These are phyloP conservation scores for Melampsora occidentalis DNA, from an alignment of 1,284 basidiomycete genomes.

Conservation along the genomic window DNA sequence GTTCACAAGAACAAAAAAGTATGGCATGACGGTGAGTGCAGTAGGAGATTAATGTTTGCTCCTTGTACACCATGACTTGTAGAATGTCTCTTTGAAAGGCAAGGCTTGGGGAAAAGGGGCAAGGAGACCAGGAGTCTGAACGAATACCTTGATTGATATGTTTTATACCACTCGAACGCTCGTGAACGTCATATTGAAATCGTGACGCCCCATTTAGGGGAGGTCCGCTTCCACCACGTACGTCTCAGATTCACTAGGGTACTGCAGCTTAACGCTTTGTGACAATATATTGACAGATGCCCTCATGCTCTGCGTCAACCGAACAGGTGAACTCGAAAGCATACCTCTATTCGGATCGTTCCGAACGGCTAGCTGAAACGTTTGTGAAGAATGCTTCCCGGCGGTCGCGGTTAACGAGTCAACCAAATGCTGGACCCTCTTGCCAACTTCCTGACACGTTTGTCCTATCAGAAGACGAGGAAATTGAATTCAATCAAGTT, in stretches of 20 bases:
- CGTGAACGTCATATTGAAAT: slow-evolving; percentile 22
- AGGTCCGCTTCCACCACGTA: background rate
- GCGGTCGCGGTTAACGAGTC: slow-evolving; percentile 12
- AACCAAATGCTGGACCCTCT: background rate
- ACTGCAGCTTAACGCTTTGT: background rate
- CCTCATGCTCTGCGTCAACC: background rate
- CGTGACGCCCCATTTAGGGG: background rate
- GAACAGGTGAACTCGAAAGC: slow-evolving; percentile 32
- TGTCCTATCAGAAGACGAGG: slow-evolving; percentile 25
- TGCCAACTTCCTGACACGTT: slow-evolving; percentile 26
- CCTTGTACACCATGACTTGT: no score
- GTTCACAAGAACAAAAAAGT: slow-evolving; percentile 32
- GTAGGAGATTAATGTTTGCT: no score
- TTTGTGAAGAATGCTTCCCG: slow-evolving; percentile 23
- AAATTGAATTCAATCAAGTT: slow-evolving; percentile 30
- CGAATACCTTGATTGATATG: background rate
- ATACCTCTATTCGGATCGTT: slow-evolving; percentile 23
- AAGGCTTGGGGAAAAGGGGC: background rate
- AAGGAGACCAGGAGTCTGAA: background rate
- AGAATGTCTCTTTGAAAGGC: no score
- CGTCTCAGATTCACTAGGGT: no score
- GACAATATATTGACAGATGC: background rate
- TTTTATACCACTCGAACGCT: background rate
- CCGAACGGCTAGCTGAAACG: slow-evolving; percentile 17
- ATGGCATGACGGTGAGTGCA: slow-evolving; percentile 36